These are phyloP conservation scores for Wickerhamiella cacticola DNA, from an alignment of 805 yeast species.

Conservation along the genomic window DNA sequence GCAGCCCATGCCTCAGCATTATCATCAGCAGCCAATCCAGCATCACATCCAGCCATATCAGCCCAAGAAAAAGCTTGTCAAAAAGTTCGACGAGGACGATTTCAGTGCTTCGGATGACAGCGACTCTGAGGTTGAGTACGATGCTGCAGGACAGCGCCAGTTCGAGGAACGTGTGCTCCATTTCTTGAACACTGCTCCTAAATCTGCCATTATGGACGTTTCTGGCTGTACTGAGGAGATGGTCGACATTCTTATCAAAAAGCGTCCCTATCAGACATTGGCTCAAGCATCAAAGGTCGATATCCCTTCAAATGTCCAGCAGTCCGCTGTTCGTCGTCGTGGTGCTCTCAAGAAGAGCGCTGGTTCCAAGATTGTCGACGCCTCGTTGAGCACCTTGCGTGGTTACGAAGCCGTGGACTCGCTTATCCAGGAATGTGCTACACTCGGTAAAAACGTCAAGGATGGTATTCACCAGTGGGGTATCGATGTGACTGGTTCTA, in stretches of 20 bases:
- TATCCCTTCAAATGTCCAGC: conserved; percentile 31
- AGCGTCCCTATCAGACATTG: conserved; percentile 58
- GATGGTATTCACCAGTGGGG: conserved; percentile 79
- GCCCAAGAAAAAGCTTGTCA: conserved; percentile 13
- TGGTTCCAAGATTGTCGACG: conserved; percentile 66
- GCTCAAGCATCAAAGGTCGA: conserved; percentile 47
- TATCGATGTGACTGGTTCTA: conserved; percentile 50
- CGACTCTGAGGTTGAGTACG: conserved; percentile 32
- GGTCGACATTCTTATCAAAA: conserved; percentile 50
- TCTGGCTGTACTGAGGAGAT: conserved; percentile 54
- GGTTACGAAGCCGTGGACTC: conserved; percentile 94
- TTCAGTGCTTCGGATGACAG: conserved; percentile 38
- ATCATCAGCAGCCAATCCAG: conserved; percentile 7
- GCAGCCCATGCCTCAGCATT: conserved; percentile 8
- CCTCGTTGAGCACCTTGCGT: conserved; percentile 53
- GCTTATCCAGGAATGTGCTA: conserved; percentile 71
- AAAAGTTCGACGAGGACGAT: conserved; percentile 33
- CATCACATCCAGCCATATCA: conserved; percentile 11
- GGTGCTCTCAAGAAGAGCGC: conserved; percentile 41
- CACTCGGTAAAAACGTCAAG: conserved; percentile 59
- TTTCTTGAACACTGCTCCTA: conserved; percentile 67
- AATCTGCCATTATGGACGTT: conserved; percentile 67
- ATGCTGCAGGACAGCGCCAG: conserved; percentile 25
- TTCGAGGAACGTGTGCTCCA: conserved; percentile 58
- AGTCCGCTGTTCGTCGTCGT: conserved; percentile 27